Conservation (phyloP, 148 eudicot genomes). For the Vaccinium vitisidaea region DNA sequence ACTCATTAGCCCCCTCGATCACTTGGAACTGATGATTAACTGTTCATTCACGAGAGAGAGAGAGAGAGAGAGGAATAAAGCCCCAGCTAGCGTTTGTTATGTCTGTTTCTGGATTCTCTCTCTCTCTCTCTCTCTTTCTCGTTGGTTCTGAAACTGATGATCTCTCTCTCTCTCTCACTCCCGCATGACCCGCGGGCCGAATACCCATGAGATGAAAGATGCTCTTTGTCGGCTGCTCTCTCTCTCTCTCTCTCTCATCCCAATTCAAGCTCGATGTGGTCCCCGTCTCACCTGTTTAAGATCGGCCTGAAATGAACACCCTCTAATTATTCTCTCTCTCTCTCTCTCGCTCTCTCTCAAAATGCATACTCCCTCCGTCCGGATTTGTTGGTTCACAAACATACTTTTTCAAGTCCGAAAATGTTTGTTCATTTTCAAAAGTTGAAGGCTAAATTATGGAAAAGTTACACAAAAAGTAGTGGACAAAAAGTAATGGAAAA, state of each 20-base stretch:
- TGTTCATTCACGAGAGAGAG: background rate
- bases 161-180: background rate
- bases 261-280: background rate
- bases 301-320: too few species aligned
- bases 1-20: background rate
- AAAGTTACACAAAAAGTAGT: too few species aligned
- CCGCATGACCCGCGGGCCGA: conserved; percentile 13
- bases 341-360: too few species aligned
- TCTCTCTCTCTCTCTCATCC: background rate
- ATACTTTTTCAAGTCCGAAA: too few species aligned
- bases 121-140: background rate
- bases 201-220: conserved; percentile 8
- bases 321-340: too few species aligned
- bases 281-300: background rate
- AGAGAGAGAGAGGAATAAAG: background rate
- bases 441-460: too few species aligned
- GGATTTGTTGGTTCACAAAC: too few species aligned
- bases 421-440: too few species aligned
- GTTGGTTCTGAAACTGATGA: conserved; percentile 13
- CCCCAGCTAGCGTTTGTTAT: background rate
- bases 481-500: too few species aligned
- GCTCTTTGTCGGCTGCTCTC: conserved; percentile 12
- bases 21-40: background rate
- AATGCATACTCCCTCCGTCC: too few species aligned
- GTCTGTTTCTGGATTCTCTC: background rate